Evolutionary conservation across 2,329 filamentous ascomycete species (phyloP).

Genomic region (Pseudogymnoascus sp.): DNA sequence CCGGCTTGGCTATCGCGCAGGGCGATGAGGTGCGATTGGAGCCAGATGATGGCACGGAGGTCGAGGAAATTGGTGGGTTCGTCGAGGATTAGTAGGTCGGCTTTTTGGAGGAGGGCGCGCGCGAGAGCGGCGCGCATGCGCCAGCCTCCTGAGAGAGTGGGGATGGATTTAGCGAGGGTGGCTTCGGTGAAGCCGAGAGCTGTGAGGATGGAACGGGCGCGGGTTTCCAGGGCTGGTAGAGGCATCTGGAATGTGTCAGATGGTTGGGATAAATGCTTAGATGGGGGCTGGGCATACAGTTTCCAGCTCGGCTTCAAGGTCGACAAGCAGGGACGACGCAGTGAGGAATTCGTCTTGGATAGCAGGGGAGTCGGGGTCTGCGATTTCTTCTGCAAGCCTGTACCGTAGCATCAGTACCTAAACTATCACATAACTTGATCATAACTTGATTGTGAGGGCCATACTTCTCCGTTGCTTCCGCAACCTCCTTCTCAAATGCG

Average conservation of each 20-base stretch:
- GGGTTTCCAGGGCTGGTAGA: conserved; percentile 44
- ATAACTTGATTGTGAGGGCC: background rate
- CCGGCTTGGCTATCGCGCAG: conserved; percentile 47
- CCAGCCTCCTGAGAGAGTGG: conserved; percentile 71
- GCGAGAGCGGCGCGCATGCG: conserved; percentile 63
- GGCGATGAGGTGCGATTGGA: conserved; percentile 64
- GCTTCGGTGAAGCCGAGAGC: conserved; percentile 67
- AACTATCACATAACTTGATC: background rate
- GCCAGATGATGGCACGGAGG: conserved; percentile 75
- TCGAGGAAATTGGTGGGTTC: conserved; percentile 87
- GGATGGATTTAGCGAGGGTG: conserved; percentile 52
- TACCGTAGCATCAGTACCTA: background rate
- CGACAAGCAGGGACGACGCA: conserved; percentile 28
- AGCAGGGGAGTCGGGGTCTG: conserved; percentile 7
- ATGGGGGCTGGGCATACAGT: background rate
- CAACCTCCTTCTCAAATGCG: conserved; percentile 60
- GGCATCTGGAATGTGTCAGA: background rate
- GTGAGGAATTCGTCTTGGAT: background rate
- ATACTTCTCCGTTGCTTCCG: conserved; percentile 39
- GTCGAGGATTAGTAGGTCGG: conserved; percentile 74
- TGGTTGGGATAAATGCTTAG: background rate
- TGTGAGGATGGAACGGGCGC: conserved; percentile 58
- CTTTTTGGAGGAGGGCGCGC: conserved; percentile 60
- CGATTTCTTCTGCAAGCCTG: background rate
- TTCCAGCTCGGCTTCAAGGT: conserved; percentile 1